Conservation (phyloP, 1,284 basidiomycete genomes). For the Leccinum subatratum region DNA sequence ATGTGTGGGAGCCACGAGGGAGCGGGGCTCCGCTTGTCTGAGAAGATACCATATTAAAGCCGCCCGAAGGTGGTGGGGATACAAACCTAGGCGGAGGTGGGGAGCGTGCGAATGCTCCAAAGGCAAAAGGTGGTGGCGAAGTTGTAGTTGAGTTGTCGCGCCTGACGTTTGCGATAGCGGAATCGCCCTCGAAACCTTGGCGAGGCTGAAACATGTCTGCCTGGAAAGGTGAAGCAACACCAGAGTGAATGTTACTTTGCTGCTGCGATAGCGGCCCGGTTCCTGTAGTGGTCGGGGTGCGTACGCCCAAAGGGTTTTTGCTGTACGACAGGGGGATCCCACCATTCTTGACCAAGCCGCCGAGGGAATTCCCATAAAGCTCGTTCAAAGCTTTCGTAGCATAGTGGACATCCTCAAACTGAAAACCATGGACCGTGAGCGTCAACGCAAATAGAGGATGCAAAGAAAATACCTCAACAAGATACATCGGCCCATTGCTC, state of each 20-base stretch:
- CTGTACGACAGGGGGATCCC: conserved; percentile 95
- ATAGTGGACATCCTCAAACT: conserved; percentile 87
- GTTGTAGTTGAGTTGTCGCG: conserved; percentile 39
- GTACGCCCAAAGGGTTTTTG: conserved; percentile 88
- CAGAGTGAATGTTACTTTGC: conserved; percentile 31
- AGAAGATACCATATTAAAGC: conserved; percentile 36
- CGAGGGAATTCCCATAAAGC: conserved; percentile 86
- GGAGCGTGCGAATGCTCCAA: conserved; percentile 49
- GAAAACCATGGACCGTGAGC: conserved; percentile 20
- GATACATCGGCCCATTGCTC: conserved; percentile 95
- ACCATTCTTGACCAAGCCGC: conserved; percentile 88
- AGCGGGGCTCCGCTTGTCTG: conserved; percentile 32
- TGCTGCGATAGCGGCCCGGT: conserved; percentile 51
- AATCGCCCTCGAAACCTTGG: conserved; percentile 36
- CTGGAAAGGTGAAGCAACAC: conserved; percentile 29
- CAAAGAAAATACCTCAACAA: conserved; percentile 71
- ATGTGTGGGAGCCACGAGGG: conserved; percentile 31
- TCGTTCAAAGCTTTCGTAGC: conserved; percentile 85
- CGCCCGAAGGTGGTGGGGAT: conserved; percentile 41
- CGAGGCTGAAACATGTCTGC: conserved; percentile 39
- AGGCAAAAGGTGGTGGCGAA: conserved; percentile 40
- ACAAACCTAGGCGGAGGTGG: conserved; percentile 60
- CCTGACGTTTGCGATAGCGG: conserved; percentile 26
- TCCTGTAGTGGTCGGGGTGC: conserved; percentile 65
- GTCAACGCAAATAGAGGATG: neutral